These are phyloP conservation scores for Coemansia sp. DNA, from an alignment of 192 early-diverging fungal genomes.

Conservation along the genomic window DNA sequence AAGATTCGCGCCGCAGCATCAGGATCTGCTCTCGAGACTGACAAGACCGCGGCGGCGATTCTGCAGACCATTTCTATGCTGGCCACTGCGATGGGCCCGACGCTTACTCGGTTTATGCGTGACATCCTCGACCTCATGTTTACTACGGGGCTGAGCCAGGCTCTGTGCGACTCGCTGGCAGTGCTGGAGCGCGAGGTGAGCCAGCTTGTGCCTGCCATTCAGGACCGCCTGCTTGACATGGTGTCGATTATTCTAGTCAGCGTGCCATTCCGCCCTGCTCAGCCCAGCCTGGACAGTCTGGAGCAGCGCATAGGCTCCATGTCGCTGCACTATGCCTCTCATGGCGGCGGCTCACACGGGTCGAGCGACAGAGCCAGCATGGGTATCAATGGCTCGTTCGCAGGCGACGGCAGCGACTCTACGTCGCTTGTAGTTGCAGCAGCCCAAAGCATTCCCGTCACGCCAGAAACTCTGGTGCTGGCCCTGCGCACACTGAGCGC, in stretches of 20 bases:
- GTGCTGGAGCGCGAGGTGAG: slow-evolving; percentile 75
- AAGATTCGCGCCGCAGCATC: slow-evolving; percentile 33
- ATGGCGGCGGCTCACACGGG: background rate
- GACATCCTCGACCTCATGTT: slow-evolving; percentile 92
- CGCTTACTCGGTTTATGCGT: slow-evolving; percentile 76
- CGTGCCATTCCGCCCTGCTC: slow-evolving; percentile 74
- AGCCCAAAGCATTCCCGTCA: slow-evolving; percentile 15
- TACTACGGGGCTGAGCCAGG: slow-evolving; percentile 76
- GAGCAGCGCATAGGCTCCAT: slow-evolving; percentile 11
- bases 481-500: slow-evolving; percentile 78
- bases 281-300: slow-evolving; percentile 52
- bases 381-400: background rate
- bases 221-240: slow-evolving; percentile 84
- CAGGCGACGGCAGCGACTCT: background rate
- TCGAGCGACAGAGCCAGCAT: slow-evolving; percentile 8
- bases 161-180: slow-evolving; percentile 71
- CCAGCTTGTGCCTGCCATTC: slow-evolving; percentile 73
- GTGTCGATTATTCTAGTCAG: slow-evolving; percentile 81
- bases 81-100: slow-evolving; percentile 79
- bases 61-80: slow-evolving; percentile 86
- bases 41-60: slow-evolving; percentile 60
- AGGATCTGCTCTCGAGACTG: slow-evolving; percentile 6
- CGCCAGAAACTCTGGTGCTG: slow-evolving; percentile 68
- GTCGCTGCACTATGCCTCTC: slow-evolving; percentile 25
- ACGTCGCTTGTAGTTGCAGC: slow-evolving; percentile 15